Evolutionary conservation across 2,329 filamentous ascomycete genomes (phyloP).

Genomic region (Neocucurbitaria cava): DNA sequence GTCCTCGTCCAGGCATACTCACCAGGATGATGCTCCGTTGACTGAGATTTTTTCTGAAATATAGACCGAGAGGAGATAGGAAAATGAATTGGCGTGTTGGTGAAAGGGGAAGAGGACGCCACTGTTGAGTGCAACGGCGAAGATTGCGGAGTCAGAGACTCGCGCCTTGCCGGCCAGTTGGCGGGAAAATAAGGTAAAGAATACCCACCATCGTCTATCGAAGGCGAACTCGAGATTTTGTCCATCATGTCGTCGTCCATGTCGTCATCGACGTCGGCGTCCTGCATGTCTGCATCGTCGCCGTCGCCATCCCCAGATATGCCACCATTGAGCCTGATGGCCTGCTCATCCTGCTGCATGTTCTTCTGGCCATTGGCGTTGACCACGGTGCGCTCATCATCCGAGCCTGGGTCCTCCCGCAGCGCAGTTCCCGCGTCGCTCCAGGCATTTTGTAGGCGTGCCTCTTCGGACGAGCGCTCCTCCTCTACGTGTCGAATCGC

Average conservation of each 20-base stretch:
- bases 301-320: slow-evolving; percentile 42
- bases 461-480: slow-evolving; percentile 74
- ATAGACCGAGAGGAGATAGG: slow-evolving; percentile 46
- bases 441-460: slow-evolving; percentile 65
- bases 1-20: slow-evolving; percentile 52
- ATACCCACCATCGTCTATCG: slow-evolving; percentile 98
- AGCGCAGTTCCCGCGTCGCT: slow-evolving; percentile 51
- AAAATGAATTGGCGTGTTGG: slow-evolving; percentile 52
- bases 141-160: slow-evolving; percentile 50
- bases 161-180: slow-evolving; percentile 51
- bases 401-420: slow-evolving; percentile 62
- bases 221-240: slow-evolving; percentile 97
- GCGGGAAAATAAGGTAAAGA: slow-evolving; percentile 48
- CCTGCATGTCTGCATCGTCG: slow-evolving; percentile 63
- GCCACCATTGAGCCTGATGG: slow-evolving; percentile 44
- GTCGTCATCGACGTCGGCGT: slow-evolving; percentile 71
- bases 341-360: slow-evolving; percentile 40
- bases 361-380: slow-evolving; percentile 25
- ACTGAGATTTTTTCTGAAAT: slow-evolving; percentile 33
- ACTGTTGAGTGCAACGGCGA: slow-evolving; percentile 35
- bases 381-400: slow-evolving; percentile 58
- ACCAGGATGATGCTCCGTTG: slow-evolving; percentile 59
- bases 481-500: slow-evolving; percentile 81
- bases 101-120: slow-evolving; percentile 54
- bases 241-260: slow-evolving; percentile 96